Base-by-base conservation (phyloP, 352 stramenopile species). In the Phytophthora vignae region DNA sequence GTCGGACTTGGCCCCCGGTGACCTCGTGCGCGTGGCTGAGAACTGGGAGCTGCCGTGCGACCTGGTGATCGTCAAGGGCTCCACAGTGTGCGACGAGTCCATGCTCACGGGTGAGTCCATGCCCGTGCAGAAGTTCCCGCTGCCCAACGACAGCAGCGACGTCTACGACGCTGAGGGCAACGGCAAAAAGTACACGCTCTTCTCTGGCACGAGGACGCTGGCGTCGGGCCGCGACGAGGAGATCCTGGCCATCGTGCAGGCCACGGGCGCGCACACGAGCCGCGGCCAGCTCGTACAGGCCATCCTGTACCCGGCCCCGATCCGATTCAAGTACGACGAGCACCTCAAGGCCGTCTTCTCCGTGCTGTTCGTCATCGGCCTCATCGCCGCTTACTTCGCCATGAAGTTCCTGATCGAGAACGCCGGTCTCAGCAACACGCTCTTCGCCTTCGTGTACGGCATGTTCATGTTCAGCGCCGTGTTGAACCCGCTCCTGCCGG, bases 321-420 rank as follows among this genome's bases (percentile, higher is more conserved):
- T 97, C 67, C 80, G 90, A 58, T 97, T 98, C 79, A 97, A 98
- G 79, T 98, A 97, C 74, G 90, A 98, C 60, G 81, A 93, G 31
- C 90, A 98, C 75, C 79, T 98, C 8, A 90, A 93, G 65, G 81
- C 84, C 5, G 85, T 97, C 17, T 82, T 97, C 49, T 57, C 75
- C 31, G 87, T 97, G 62, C 73, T 98, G n/a, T 82, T 96, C 29
- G 46, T 90, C 22, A 87, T 95, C 56, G 88, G 84, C n/a, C 73
- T 94, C 25, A 74, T 97, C 50, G 74, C 84, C 29, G 83, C 91
- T 5, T 88, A 83, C 60, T 77, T 93, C 55, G 83, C 84, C n/a
- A 88, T 94, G 82, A 84, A 83, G 56, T 88, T 95, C 61, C 71
- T 92, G 40, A 90, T 86, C 57, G 76, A 81, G 55, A 83, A 92